Conservation (phyloP, 2,329 filamentous ascomycete species). For the Chaetomiaceae sp. region DNA sequence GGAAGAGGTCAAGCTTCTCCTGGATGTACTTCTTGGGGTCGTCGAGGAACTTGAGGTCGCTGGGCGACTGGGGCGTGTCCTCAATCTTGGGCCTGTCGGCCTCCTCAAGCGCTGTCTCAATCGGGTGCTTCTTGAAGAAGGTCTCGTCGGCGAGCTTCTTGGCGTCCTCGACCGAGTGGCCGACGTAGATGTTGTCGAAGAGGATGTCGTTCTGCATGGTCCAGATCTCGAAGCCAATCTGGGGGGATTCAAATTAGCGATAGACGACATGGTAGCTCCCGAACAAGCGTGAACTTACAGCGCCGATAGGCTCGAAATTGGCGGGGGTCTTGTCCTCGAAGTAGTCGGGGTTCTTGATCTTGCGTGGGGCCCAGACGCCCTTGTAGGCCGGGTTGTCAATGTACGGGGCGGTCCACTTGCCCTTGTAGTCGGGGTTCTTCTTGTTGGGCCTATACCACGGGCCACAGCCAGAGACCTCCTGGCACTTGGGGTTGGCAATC, state of each 20-base stretch:
- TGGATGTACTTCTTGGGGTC: constrained; percentile 82
- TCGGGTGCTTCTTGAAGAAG: constrained; percentile 78
- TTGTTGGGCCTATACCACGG: constrained; percentile 87
- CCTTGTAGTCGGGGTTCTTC: constrained; percentile 96
- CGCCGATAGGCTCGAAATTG: constrained; percentile 97
- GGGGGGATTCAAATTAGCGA: constrained; percentile 16
- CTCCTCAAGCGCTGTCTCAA: constrained; percentile 75
- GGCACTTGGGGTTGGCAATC: constrained; percentile 92
- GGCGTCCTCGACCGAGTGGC: constrained; percentile 90
- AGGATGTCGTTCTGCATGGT: constrained; percentile 99
- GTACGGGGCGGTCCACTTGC: constrained; percentile 89
- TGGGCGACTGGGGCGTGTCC: constrained; percentile 59
- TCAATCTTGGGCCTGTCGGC: constrained; percentile 70
- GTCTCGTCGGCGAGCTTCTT: constrained; percentile 83
- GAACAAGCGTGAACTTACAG: constrained; percentile 54
- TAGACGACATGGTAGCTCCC: not conserved
- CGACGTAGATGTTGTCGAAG: constrained; percentile 99
- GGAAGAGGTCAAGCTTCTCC: constrained; percentile 90
- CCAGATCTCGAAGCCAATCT: constrained; percentile 99
- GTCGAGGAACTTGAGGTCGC: constrained; percentile 80
- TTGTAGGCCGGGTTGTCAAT: constrained; percentile 99
- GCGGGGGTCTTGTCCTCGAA: constrained; percentile 95
- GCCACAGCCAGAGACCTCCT: constrained; percentile 87
- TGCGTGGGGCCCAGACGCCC: constrained; percentile 86
- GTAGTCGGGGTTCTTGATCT: constrained; percentile 95